phyloP scores from a whole-genome alignment of 352 stramenopile genomes.

The Blastocystis sp. region DNA sequence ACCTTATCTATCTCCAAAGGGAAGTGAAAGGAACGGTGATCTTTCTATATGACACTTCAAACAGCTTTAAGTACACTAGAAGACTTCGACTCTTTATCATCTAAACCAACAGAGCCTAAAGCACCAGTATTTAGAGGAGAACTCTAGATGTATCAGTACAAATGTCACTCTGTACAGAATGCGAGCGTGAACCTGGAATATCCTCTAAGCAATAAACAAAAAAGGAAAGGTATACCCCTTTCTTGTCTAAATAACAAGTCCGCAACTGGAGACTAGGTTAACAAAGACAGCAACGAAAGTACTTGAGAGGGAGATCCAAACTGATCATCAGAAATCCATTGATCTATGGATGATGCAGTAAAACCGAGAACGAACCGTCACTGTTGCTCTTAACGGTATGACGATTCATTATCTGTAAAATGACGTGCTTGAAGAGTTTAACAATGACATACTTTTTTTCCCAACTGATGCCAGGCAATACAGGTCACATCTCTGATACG shows the following conservation, averaged over 20 bases:
- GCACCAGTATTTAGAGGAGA: no score
- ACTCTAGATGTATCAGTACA: neutral
- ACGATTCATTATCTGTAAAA: neutral
- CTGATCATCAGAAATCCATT: neutral
- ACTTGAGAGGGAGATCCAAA: neutral
- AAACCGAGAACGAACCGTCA: neutral
- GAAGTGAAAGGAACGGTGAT: no score
- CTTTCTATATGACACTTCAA: no score
- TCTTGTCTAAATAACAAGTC: neutral
- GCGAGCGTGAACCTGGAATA: neutral
- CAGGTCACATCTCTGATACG: neutral
- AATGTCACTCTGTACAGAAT: neutral
- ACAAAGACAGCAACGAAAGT: neutral
- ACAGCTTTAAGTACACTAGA: no score
- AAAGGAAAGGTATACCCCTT: neutral
- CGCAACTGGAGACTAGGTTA: neutral
- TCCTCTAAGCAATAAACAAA: no score
- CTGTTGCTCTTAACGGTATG: neutral
- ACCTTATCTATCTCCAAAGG: no score
- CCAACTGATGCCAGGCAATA: neutral
- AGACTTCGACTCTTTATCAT: no score
- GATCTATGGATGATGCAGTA: neutral
- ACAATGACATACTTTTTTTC: neutral
- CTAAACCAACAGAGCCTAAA: no score
- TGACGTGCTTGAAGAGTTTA: neutral